phyloP scores from a whole-genome alignment of 192 early-diverging fungal species.

The Coemansia sp. region DNA sequence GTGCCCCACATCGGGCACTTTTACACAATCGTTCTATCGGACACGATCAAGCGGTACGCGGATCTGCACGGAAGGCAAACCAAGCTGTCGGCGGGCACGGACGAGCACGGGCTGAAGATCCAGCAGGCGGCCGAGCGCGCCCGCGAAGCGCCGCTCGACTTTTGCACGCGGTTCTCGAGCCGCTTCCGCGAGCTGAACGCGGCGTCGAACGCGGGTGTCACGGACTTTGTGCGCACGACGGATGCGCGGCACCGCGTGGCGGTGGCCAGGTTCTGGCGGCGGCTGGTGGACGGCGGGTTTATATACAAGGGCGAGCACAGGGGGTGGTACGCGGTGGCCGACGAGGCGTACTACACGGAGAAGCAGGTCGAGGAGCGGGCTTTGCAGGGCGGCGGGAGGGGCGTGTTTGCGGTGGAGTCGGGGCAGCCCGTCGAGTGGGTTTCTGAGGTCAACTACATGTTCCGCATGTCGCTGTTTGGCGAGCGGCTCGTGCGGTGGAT shows the following conservation, averaged over 20 bases:
- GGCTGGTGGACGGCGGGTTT: slow-evolving; percentile 64
- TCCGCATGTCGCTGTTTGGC: slow-evolving; percentile 67
- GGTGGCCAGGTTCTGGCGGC: slow-evolving; percentile 73
- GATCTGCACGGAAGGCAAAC: slow-evolving; percentile 62
- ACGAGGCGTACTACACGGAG: slow-evolving; percentile 86
- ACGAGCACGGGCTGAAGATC: slow-evolving; percentile 98
- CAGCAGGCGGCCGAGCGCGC: slow-evolving; percentile 79
- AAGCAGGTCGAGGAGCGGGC: slow-evolving; percentile 68
- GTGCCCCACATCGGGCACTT: slow-evolving; percentile 95
- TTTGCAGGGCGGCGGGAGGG: slow-evolving; percentile 23
- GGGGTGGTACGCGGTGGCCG: slow-evolving; percentile 96
- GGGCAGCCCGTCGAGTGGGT: slow-evolving; percentile 88
- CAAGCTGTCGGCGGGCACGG: slow-evolving; percentile 71
- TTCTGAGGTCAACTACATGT: slow-evolving; percentile 92
- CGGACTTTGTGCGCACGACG: slow-evolving; percentile 87
- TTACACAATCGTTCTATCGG: slow-evolving; percentile 83
- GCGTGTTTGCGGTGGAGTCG: slow-evolving; percentile 67
- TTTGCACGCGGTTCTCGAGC: slow-evolving; percentile 75
- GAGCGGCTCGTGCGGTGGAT: slow-evolving; percentile 69
- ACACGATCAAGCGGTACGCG: slow-evolving; percentile 74
- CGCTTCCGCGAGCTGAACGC: slow-evolving; percentile 60
- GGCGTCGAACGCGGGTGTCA: slow-evolving; percentile 69
- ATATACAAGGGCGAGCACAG: slow-evolving; percentile 90
- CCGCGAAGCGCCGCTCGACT: slow-evolving; percentile 58
- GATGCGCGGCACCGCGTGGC: slow-evolving; percentile 68